These are phyloP conservation scores for Ascochyta lentis DNA, from an alignment of 2,329 filamentous ascomycete genomes.

Conservation along the genomic window DNA sequence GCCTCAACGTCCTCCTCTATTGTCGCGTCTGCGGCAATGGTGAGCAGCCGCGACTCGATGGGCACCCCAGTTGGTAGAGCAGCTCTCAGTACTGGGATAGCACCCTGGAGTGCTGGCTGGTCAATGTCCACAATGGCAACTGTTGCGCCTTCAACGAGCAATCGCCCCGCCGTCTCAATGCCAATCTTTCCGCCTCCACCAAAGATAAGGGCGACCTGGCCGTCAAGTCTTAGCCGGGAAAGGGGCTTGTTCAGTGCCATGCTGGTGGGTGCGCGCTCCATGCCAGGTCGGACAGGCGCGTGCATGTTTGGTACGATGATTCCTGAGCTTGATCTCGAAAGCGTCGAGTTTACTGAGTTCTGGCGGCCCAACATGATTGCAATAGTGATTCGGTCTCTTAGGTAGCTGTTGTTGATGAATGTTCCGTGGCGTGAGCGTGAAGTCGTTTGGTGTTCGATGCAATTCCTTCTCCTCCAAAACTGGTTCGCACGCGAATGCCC, in stretches of 20 bases:
- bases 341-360: constrained; percentile 16
- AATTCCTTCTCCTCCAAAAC: constrained; percentile 9
- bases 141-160: constrained; percentile 48
- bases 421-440: constrained; percentile 19
- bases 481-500: constrained; percentile 3
- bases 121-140: constrained; percentile 48
- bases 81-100: constrained; percentile 33
- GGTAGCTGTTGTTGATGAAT: neutral
- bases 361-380: constrained; percentile 22
- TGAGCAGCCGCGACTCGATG: constrained; percentile 36
- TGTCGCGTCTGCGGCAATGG: constrained; percentile 46
- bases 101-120: constrained; percentile 33
- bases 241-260: constrained; percentile 37
- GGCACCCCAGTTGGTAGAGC: constrained; percentile 35
- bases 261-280: constrained; percentile 36
- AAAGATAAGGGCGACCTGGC: constrained; percentile 44
- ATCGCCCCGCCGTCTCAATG: constrained; percentile 45
- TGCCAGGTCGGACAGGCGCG: constrained; percentile 31
- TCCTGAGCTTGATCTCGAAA: constrained; percentile 19
- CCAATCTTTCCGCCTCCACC: constrained; percentile 44
- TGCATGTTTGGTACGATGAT: constrained; percentile 36
- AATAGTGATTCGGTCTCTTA: constrained; percentile 8
- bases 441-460: neutral
- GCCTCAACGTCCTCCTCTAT: constrained; percentile 77
- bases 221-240: constrained; percentile 39